These are phyloP conservation scores for Rhexocercosporidium sp. DNA, from an alignment of 2,329 filamentous ascomycete species.

Conservation along the genomic window DNA sequence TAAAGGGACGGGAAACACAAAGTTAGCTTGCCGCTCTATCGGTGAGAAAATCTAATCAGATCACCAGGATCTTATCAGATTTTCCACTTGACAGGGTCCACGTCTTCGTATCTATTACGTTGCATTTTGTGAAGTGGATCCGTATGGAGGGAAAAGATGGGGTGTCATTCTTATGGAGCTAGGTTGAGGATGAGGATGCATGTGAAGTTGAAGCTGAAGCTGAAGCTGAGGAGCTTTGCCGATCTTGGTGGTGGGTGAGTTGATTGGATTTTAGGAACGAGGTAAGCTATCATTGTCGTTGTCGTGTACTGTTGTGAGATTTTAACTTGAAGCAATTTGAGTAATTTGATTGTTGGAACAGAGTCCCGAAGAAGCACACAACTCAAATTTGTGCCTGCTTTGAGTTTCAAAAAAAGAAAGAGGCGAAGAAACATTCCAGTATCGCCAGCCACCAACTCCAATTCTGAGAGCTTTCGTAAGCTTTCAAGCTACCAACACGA, in stretches of 20 bases:
- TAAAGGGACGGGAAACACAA: neutral
- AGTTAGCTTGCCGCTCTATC: neutral
- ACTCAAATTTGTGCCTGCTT: too few species aligned
- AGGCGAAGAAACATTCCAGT: too few species aligned
- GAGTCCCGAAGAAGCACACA: neutral
- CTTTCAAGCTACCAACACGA: too few species aligned
- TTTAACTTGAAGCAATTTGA: neutral
- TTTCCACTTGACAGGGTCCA: neutral
- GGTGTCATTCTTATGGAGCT: neutral
- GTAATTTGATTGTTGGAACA: neutral
- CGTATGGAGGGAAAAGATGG: neutral
- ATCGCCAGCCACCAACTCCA: too few species aligned
- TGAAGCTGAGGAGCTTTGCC: neutral
- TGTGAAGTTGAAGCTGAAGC: neutral
- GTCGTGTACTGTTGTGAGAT: neutral
- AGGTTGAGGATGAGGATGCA: neutral
- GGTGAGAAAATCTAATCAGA: conserved; percentile 1
- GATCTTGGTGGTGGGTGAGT: conserved; percentile 3
- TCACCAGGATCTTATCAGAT: conserved; percentile 7
- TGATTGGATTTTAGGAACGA: neutral
- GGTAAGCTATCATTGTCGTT: neutral
- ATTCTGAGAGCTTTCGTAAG: too few species aligned
- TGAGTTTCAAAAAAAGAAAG: too few species aligned
- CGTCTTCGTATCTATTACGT: neutral
- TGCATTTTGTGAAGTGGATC: neutral